phyloP scores from a whole-genome alignment of 371 early-diverging fungal species.

The Mucor plumbeus region DNA sequence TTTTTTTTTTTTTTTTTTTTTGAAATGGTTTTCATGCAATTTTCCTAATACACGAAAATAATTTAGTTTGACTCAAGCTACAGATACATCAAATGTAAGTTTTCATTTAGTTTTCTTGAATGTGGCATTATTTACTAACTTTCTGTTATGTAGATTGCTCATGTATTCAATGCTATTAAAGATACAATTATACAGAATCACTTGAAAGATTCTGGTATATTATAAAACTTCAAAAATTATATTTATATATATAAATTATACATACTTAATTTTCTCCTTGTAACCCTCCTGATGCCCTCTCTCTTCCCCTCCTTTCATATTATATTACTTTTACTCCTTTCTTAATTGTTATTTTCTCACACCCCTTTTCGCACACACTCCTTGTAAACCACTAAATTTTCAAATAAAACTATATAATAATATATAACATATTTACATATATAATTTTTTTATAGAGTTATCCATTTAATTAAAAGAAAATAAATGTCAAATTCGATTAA shows the following conservation, averaged over 20 bases:
- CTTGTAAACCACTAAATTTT: slow-evolving; percentile 4
- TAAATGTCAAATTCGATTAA: slow-evolving; percentile 18
- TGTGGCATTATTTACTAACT: not conserved
- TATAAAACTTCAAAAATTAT: not conserved
- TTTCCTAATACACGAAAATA: not conserved
- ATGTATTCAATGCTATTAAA: slow-evolving; percentile 7
- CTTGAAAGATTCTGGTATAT: slow-evolving; percentile 3
- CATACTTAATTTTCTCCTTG: not conserved
- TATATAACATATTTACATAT: not conserved
- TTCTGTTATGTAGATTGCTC: not conserved
- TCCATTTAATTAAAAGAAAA: too few relatives aligned
- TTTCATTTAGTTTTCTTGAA: not conserved
- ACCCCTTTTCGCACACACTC: not conserved
- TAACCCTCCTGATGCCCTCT: not conserved
- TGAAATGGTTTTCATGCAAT: not conserved
- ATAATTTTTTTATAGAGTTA: not conserved
- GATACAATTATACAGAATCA: slow-evolving; percentile 1
- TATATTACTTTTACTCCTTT: slow-evolving; percentile 70
- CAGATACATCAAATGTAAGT: slow-evolving; percentile 31
- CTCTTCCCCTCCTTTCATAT: slow-evolving; percentile 48
- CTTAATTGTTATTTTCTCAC: slow-evolving; percentile 54
- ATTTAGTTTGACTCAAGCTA: slow-evolving; percentile 77
- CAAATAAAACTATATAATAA: not conserved
- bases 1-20: too few relatives aligned
- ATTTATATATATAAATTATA: not conserved